Percentiles rank a stretch among this genome's conserved stretches.
These are phyloP conservation scores for Annulohypoxylon bovei DNA, from an alignment of 495 filamentous ascomycete genomes.

Conservation along the genomic window DNA sequence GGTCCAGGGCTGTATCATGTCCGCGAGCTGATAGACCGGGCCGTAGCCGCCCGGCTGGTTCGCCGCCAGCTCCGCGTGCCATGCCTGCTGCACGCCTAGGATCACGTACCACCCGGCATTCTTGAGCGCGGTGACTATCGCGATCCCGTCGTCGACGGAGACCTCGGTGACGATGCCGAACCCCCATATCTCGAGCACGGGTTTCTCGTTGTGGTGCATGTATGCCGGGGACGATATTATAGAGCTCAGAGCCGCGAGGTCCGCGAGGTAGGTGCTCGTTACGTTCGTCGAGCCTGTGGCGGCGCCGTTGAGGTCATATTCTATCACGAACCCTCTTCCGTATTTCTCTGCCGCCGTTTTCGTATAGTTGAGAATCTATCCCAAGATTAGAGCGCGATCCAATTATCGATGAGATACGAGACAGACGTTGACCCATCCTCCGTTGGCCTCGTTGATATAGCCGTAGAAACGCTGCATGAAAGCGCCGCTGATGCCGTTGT, in stretches of 20 bases:
- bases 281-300: slow-evolving; percentile 33
- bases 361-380: slow-evolving; percentile 41
- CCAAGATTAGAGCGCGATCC: background rate
- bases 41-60: slow-evolving; percentile 39
- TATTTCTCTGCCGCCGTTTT: slow-evolving; percentile 47
- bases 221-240: slow-evolving; percentile 46
- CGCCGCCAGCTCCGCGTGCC: slow-evolving; percentile 41
- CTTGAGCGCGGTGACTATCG: slow-evolving; percentile 44
- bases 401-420: background rate
- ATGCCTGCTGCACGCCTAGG: slow-evolving; percentile 42
- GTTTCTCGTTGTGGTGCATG: slow-evolving; percentile 47
- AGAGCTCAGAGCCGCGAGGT: slow-evolving; percentile 35
- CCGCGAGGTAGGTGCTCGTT: slow-evolving; percentile 35
- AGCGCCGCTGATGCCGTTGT: slow-evolving; percentile 47
- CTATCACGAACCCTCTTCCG: slow-evolving; percentile 45
- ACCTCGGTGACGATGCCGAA: slow-evolving; percentile 41
- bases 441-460: slow-evolving; percentile 44
- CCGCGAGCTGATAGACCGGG: slow-evolving; percentile 42
- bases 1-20: slow-evolving; percentile 48
- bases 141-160: slow-evolving; percentile 40
- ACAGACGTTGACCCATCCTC: slow-evolving; percentile 41
- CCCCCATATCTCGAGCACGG: slow-evolving; percentile 47
- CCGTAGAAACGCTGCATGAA: slow-evolving; percentile 48
- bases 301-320: slow-evolving; percentile 47
- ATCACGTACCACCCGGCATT: slow-evolving; percentile 44